phyloP scores from a whole-genome alignment of 2,329 filamentous ascomycete genomes.

The Monilinia laxa region DNA sequence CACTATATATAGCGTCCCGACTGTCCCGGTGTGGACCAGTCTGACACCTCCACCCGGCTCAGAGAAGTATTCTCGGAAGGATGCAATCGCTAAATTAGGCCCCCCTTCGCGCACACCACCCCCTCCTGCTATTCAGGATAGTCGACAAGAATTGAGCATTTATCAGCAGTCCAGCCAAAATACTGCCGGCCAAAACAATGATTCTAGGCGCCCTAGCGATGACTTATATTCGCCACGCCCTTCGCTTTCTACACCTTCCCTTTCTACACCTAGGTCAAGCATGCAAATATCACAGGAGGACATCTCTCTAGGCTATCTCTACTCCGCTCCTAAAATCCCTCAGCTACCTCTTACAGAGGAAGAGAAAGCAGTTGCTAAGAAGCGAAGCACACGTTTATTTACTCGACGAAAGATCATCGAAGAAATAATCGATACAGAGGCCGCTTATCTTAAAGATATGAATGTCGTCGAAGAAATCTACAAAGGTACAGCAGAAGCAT shows the following conservation, averaged over 20 bases:
- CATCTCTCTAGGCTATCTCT: slow-evolving; percentile 7
- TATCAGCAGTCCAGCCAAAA: slow-evolving; percentile 37
- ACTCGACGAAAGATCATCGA: slow-evolving; percentile 84
- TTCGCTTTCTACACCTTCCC: slow-evolving; percentile 39
- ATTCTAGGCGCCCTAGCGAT: slow-evolving; percentile 38
- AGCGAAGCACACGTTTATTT: slow-evolving; percentile 69
- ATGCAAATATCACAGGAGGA: slow-evolving; percentile 24
- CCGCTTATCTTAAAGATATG: slow-evolving; percentile 90
- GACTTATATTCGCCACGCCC: slow-evolving; percentile 36
- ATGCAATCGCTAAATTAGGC: slow-evolving; percentile 13
- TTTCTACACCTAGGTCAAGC: slow-evolving; percentile 20
- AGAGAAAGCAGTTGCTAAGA: slow-evolving; percentile 48
- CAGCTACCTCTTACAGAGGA: slow-evolving; percentile 29
- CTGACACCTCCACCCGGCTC: slow-evolving; percentile 32
- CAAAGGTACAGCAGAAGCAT: slow-evolving; percentile 84
- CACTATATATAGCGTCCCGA: slow-evolving; percentile 26
- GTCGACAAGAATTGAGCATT: slow-evolving; percentile 29
- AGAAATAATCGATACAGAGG: slow-evolving; percentile 90
- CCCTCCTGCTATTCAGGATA: slow-evolving; percentile 5
- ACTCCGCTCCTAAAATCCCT: slow-evolving; percentile 5
- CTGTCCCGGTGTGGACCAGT: slow-evolving; percentile 32
- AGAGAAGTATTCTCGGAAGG: slow-evolving; percentile 25
- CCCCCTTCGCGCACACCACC: slow-evolving; percentile 21
- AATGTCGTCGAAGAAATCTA: slow-evolving; percentile 98
- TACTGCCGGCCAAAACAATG: slow-evolving; percentile 28